Percentiles rank a stretch among this genome's conserved stretches.
phyloP scores from a whole-genome alignment of 2,329 filamentous ascomycete species.

The Talaromyces albobiverticillius region DNA sequence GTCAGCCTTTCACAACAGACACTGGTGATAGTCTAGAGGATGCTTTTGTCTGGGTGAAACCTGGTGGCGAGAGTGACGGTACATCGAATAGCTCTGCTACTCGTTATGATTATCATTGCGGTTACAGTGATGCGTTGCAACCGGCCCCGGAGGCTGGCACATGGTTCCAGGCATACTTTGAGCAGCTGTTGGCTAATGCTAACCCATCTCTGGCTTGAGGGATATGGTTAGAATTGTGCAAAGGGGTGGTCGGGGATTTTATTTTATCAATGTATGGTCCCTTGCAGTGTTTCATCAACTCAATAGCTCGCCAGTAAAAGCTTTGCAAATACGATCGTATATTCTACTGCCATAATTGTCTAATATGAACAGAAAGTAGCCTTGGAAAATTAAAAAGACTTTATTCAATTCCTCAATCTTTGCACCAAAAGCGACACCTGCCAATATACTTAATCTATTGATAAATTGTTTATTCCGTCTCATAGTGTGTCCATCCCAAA shows the following conservation, averaged over 20 bases:
- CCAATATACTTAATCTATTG: too few relatives aligned
- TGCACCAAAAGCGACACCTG: too few relatives aligned
- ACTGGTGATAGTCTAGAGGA: conserved; percentile 60
- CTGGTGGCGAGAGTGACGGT: conserved; percentile 56
- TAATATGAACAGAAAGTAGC: too few relatives aligned
- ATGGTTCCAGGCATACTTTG: conserved; percentile 57
- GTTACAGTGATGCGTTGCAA: conserved; percentile 52
- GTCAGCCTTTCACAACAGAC: conserved; percentile 60
- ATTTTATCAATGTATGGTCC: too few relatives aligned
- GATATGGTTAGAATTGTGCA: neutral
- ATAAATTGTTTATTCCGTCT: conserved; percentile 22
- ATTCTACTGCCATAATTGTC: too few relatives aligned
- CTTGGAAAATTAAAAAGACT: too few relatives aligned
- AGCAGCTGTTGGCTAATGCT: conserved; percentile 27
- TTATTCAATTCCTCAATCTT: too few relatives aligned
- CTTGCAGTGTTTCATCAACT: too few relatives aligned
- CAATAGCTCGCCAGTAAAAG: too few relatives aligned
- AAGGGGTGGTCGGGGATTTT: too few relatives aligned
- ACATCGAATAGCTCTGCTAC: conserved; percentile 48
- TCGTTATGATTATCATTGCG: conserved; percentile 57
- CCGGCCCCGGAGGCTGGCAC: conserved; percentile 68
- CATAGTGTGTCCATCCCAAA: conserved; percentile 30
- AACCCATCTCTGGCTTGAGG: conserved; percentile 23
- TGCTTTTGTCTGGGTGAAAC: conserved; percentile 70
- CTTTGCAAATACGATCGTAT: too few relatives aligned